Conservation (phyloP, 192 early-diverging fungal species). For the Backusella australiensis region DNA sequence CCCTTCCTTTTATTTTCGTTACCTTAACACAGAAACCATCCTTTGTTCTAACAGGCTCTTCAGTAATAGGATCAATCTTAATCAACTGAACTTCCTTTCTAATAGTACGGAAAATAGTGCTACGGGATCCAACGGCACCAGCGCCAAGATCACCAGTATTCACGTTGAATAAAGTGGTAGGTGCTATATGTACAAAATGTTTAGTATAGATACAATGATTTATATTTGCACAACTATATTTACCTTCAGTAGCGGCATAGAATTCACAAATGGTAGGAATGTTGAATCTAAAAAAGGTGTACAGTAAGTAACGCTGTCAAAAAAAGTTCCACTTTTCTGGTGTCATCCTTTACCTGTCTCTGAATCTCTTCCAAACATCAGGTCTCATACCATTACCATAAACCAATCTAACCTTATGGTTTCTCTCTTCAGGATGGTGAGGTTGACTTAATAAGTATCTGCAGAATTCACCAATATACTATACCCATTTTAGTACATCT, state of each 20-base stretch:
- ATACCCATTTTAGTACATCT: too few species aligned
- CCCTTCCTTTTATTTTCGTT: background rate
- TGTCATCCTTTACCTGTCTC: slow-evolving; percentile 29
- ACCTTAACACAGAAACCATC: slow-evolving; percentile 53
- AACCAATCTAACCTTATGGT: slow-evolving; percentile 51
- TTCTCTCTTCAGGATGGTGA: slow-evolving; percentile 43
- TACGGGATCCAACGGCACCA: slow-evolving; percentile 63
- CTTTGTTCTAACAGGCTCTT: slow-evolving; percentile 48
- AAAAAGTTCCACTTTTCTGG: background rate
- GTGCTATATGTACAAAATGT: slow-evolving; percentile 11
- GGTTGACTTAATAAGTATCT: slow-evolving; percentile 60
- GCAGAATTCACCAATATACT: slow-evolving; percentile 71
- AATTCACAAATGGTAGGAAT: slow-evolving; percentile 62
- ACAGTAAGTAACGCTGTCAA: background rate
- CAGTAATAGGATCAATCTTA: slow-evolving; percentile 55
- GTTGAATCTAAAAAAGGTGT: slow-evolving; percentile 41
- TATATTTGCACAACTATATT: slow-evolving; percentile 14
- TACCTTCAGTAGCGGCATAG: slow-evolving; percentile 68
- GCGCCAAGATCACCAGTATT: slow-evolving; percentile 45
- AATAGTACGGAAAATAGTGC: slow-evolving; percentile 32
- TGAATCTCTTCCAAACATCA: slow-evolving; percentile 65
- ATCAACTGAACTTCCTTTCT: slow-evolving; percentile 46
- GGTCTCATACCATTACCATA: slow-evolving; percentile 71
- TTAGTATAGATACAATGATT: background rate
- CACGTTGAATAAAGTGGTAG: slow-evolving; percentile 43